Evolutionary conservation across 2,329 filamentous ascomycete genomes (phyloP), one percentile per base, ranked within the genome.

Genomic region (Xylariaceae sp.): DNA sequence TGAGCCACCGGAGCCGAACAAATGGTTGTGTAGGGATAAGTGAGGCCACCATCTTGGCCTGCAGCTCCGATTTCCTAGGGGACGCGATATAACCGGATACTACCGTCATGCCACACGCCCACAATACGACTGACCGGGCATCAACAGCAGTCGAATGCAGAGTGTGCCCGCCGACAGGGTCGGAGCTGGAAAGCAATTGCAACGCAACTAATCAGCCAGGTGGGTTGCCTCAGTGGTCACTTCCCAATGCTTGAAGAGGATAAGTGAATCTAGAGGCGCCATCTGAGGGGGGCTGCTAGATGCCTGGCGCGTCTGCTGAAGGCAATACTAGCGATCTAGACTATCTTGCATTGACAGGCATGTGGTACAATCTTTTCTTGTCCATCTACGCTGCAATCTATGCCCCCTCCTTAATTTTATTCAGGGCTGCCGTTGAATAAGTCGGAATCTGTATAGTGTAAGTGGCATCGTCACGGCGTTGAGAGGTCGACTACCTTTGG

Each of bases 51-150:
- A 45, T 45, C 61, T 56, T 63, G 61, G 53, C 61, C 62, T 67
- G 64, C 64, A 66, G 63, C 60, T 59, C 64, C 56, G 52, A 53
- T 62, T 50, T 55, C 60, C 60, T 62, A 60, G 61, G 65, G 61
- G 64, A 63, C 54, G 59, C 47, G 63, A 70, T 69, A 71, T 70
- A 70, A 56, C 67, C 69, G 69, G 69, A 70, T 71, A 62, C 69
- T 67, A 70, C 69, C 63, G 62, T 64, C 55, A 54, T 62, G 65
- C 66, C 67, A 61, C 63, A 52, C 53, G 44, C 56, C 47, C 57
- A 61, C 58, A 62, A 44, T 55, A 50, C 59, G 54, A 58, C 60
- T 52, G 49, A n/a, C 23, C 18, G 15, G 18, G 48, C 11, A 30
- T 23, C 30, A 30, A 10, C 17, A 35, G 49, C 49, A 34, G 11